Conservation (phyloP, 306 rosid species). For the Rosa rugosa region DNA sequence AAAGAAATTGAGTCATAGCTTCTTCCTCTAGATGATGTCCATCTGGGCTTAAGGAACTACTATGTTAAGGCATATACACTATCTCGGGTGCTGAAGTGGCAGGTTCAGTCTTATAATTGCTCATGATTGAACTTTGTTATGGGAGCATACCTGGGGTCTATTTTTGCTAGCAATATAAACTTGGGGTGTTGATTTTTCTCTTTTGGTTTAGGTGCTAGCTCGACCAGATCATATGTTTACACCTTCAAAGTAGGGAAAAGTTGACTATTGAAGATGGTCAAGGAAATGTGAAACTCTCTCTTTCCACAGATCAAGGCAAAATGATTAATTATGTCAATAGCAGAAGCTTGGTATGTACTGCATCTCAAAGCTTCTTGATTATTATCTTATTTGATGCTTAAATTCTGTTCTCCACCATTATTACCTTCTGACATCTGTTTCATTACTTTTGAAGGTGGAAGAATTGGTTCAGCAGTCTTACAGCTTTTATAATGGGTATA, state of each 20-base stretch:
- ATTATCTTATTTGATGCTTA: conserved; percentile 6
- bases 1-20: no score
- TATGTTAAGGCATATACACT: conserved; percentile 51
- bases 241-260: conserved; percentile 29
- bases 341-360: conserved; percentile 42
- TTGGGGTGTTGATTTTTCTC: conserved; percentile 22
- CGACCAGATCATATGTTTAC: conserved; percentile 53
- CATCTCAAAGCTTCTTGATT: background rate
- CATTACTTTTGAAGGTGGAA: no score
- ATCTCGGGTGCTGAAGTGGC: conserved; percentile 35
- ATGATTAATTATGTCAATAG: conserved; percentile 38
- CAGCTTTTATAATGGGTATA: no score
- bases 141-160: background rate
- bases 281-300: conserved; percentile 47
- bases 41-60: conserved; percentile 36
- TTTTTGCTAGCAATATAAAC: conserved; percentile 19
- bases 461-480: no score
- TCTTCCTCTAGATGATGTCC: conserved; percentile 9
- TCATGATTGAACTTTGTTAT: background rate
- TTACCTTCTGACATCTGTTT: background rate
- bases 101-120: conserved; percentile 30
- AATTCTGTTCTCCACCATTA: background rate
- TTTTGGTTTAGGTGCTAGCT: conserved; percentile 46
- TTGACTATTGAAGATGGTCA: conserved; percentile 46
- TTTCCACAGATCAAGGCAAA: conserved; percentile 40